Evolutionary conservation across 2,329 filamentous ascomycete genomes (phyloP).

Genomic region (Penicillium janthinellum): DNA sequence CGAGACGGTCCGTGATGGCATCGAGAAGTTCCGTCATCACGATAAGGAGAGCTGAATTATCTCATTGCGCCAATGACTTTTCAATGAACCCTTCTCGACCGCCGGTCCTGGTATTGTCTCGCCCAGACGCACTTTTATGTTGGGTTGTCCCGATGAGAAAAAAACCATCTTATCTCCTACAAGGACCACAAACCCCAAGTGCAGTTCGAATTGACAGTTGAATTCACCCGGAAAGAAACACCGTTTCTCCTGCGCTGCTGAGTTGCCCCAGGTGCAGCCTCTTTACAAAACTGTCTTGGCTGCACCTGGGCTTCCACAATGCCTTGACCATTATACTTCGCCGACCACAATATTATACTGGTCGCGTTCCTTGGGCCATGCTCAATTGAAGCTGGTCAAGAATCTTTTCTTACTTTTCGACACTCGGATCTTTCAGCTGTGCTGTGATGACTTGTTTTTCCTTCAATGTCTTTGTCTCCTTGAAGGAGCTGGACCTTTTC

Average conservation of each 20-base stretch:
- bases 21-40: conserved; percentile 37
- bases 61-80: neutral
- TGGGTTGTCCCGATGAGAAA: neutral
- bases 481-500: conserved; percentile 1
- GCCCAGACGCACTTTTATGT: neutral
- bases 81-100: neutral
- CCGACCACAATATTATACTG: neutral
- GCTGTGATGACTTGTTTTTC: neutral
- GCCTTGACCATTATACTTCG: neutral
- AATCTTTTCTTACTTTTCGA: neutral
- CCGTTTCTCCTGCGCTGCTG: neutral
- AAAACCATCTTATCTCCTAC: neutral
- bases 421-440: neutral
- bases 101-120: neutral
- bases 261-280: neutral
- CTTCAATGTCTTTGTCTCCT: neutral
- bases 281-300: neutral
- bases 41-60: conserved; percentile 31
- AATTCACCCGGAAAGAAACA: neutral
- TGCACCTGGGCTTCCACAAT: neutral
- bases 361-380: neutral
- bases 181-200: neutral
- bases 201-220: neutral
- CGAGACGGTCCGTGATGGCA: conserved; percentile 47
- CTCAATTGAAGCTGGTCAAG: neutral